Evolutionary conservation across 1,284 basidiomycete species (phyloP), one percentile per base, ranked within the genome.

Genomic region (Fistulina hepatica): DNA sequence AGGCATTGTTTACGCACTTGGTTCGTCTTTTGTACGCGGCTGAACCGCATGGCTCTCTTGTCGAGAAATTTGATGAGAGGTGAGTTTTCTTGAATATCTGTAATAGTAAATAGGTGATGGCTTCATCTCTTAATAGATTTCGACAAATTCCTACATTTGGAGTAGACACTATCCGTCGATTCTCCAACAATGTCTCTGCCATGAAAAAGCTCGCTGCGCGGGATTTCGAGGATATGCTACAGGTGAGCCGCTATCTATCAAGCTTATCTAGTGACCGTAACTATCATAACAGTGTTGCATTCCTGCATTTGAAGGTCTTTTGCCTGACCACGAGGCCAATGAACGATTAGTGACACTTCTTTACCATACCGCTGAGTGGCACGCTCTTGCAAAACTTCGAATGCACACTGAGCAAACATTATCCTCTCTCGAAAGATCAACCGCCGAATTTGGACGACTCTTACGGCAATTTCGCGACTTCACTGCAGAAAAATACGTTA

Each of bases 331-430:
- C 15, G 45, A 47, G 5, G 39, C 51, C 33, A 50, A 60, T 34
- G 20, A 36, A 3, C 24, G 44, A 2, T 37, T 59, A 7, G 37
- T 50, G 9, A 36, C 47, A 4, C 34, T 57, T 1, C 39, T 56
- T 5, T 58, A 48, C 35, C 32, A 36, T 3, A 30, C 52, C 0
- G 48, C 49, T 7, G 44, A 48, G 21, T 61, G 54, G 57, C 59
- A 62, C 35, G 39, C 39, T 1, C 44, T 61, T 0, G 59, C 55
- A 1, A 63, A 63, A 37, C 49, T 61, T 9, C 46, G 54, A 8
- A 39, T 56, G 26, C 60, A 61, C 24, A 57, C 57, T 0, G 49
- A 52, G 0, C 10, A 30, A 0, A 50, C 57, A 0, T 22, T 62
- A 7, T 22, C 40, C 2, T 28, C 36, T 11, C 43, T 59, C 7